Base-by-base conservation (phyloP, 2,329 filamentous ascomycete genomes). In the Kalaharituber pfeilii region DNA sequence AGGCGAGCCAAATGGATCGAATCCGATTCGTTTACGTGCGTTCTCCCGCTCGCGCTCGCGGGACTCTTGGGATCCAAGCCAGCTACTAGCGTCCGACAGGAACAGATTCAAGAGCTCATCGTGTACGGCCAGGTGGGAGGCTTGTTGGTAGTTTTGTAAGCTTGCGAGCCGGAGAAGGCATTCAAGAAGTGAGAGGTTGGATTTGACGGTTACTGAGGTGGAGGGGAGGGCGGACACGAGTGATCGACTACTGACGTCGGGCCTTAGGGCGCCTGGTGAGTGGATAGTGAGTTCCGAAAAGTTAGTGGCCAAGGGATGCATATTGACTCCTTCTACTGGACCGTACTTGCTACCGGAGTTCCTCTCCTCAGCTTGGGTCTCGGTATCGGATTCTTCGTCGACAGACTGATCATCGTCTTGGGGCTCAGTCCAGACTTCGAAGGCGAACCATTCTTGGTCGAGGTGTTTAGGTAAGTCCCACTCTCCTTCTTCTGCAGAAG, bases 51-150 rank as follows among this genome's bases (percentile, higher is more conserved):
- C 62, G 18, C 59, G 53, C 15, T 60, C 56, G 28, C 62, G 58
- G 9, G 54, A 59, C 42, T 63, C 61, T 11, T 56, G 54, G 2
- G 53, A 54, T 11, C 58, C 57, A 20, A 53, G 56, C 52, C 57
- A 57, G 29, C 52, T 51, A 30, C n/a, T 28, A 9, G 53, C 56
- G 49, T 64, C 62, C 5, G 62, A 63, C 39, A 95, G 73, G 69
- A 94, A 95, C 70, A 94, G 93, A 52, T 82, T 86, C 39, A 94
- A 73, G 1, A 94, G 78, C 62, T 94, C 85, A 65, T 95, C 88
- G 1, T 84, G 84, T 57, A 94, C 91, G 5, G 86, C 78, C n/a
- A 94, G 75, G 63, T 94, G 87, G 0, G 85, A 87, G 39, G 79
- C 77, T 71, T 95, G 88, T 66, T 94, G 84, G 67, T 91, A 94